These are phyloP conservation scores for Metarhizium rileyi DNA, from an alignment of 2,329 filamentous ascomycete genomes.

Conservation along the genomic window DNA sequence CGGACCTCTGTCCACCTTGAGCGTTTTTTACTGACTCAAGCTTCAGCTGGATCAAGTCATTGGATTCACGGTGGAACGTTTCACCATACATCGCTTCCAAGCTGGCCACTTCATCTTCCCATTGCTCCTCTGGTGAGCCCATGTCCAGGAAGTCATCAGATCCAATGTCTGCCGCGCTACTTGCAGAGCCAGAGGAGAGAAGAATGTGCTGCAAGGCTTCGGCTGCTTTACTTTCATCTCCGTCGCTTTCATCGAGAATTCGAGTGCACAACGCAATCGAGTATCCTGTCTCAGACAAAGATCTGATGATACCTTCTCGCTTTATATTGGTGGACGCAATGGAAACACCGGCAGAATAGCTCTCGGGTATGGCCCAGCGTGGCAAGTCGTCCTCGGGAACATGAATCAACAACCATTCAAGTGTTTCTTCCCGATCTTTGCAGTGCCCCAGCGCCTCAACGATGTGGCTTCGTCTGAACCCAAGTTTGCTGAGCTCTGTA, in stretches of 20 bases:
- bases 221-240: constrained; percentile 68
- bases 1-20: constrained; percentile 35
- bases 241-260: constrained; percentile 57
- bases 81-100: constrained; percentile 81
- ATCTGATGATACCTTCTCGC: constrained; percentile 71
- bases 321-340: constrained; percentile 75
- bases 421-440: constrained; percentile 82
- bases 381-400: constrained; percentile 97
- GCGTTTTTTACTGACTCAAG: constrained; percentile 49
- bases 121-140: constrained; percentile 51
- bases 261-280: constrained; percentile 74
- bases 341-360: constrained; percentile 81
- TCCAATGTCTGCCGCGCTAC: constrained; percentile 10
- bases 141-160: constrained; percentile 35
- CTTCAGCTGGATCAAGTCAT: constrained; percentile 59
- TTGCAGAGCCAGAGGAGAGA: constrained; percentile 14
- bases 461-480: constrained; percentile 81
- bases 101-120: constrained; percentile 78
- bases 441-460: constrained; percentile 81
- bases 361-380: constrained; percentile 81
- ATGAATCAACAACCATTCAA: constrained; percentile 95
- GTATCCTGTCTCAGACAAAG: constrained; percentile 76
- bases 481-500: constrained; percentile 66
- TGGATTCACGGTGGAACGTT: constrained; percentile 50
- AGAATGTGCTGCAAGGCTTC: constrained; percentile 60